These are phyloP conservation scores for Cryphonectria carpinicola DNA, from an alignment of 2,329 filamentous ascomycete genomes.

Conservation along the genomic window DNA sequence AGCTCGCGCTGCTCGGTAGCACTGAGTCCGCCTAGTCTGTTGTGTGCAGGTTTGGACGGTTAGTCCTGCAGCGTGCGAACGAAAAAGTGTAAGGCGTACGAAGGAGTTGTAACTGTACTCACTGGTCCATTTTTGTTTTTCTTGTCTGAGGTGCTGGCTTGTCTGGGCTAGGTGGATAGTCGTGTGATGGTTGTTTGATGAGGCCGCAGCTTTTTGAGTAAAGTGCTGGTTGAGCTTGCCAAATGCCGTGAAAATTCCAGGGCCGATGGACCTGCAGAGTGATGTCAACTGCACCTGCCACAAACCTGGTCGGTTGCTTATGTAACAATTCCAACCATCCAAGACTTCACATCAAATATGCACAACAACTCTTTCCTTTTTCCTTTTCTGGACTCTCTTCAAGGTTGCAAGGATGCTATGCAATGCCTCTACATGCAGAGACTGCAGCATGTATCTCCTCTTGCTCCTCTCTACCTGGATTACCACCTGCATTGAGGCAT, in stretches of 20 bases:
- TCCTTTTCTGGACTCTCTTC: neutral
- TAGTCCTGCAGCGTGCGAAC: neutral
- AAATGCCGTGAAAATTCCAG: constrained; percentile 20
- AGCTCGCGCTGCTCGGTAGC: constrained; percentile 87
- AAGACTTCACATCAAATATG: neutral
- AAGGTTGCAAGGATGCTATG: neutral
- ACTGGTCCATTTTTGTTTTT: constrained; percentile 25
- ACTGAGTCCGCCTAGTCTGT: constrained; percentile 57
- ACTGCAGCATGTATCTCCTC: neutral
- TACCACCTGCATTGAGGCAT: neutral
- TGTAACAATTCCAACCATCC: constrained; percentile 9
- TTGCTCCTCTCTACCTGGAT: neutral
- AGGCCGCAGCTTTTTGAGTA: neutral
- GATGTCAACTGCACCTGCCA: constrained; percentile 12
- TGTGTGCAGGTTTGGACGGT: constrained; percentile 7
- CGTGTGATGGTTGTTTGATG: constrained; percentile 6
- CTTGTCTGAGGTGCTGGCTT: constrained; percentile 8
- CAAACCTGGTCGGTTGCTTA: constrained; percentile 8
- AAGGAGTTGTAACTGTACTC: neutral
- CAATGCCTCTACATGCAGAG: neutral
- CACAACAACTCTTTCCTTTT: neutral
- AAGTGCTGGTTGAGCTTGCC: constrained; percentile 10
- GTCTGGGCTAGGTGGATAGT: neutral
- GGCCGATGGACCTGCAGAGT: constrained; percentile 11
- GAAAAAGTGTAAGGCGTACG: neutral